A percentile compares a stretch with the other conserved stretches of the same genome.
Evolutionary conservation across 192 early-diverging fungal species (phyloP).

Genomic region (Backusella circina): DNA sequence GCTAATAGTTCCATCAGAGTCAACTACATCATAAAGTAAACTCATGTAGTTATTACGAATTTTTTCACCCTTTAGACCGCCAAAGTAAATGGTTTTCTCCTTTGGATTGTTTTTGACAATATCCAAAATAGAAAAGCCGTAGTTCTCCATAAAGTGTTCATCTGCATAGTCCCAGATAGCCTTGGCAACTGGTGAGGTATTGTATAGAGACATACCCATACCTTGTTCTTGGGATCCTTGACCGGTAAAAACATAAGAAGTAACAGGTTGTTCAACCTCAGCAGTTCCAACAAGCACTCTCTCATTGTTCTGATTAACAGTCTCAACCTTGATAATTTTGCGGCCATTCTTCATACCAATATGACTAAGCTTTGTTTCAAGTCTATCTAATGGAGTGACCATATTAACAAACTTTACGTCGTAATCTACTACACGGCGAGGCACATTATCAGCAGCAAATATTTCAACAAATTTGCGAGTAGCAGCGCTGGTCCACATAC

Average conservation of each 20-base stretch:
- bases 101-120: conserved; percentile 90
- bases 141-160: conserved; percentile 77
- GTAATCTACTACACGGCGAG: conserved; percentile 84
- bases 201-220: conserved; percentile 95
- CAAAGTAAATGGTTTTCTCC: conserved; percentile 83
- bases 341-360: conserved; percentile 95
- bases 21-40: conserved; percentile 88
- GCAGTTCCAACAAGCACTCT: conserved; percentile 86
- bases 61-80: conserved; percentile 73
- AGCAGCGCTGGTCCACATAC: conserved; percentile 95
- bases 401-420: conserved; percentile 87
- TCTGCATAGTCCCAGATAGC: conserved; percentile 92
- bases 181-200: conserved; percentile 73
- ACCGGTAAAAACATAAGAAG: conserved; percentile 94
- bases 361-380: conserved; percentile 87
- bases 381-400: conserved; percentile 87
- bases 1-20: conserved; percentile 69
- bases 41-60: conserved; percentile 81
- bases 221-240: conserved; percentile 94
- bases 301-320: conserved; percentile 79
- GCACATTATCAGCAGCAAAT: conserved; percentile 90
- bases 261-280: conserved; percentile 90
- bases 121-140: conserved; percentile 85
- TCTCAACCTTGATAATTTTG: conserved; percentile 91
- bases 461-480: conserved; percentile 95